Evolutionary conservation across 1,139 yeast species (phyloP).

Genomic region (Magnusiomyces suaveolens): DNA sequence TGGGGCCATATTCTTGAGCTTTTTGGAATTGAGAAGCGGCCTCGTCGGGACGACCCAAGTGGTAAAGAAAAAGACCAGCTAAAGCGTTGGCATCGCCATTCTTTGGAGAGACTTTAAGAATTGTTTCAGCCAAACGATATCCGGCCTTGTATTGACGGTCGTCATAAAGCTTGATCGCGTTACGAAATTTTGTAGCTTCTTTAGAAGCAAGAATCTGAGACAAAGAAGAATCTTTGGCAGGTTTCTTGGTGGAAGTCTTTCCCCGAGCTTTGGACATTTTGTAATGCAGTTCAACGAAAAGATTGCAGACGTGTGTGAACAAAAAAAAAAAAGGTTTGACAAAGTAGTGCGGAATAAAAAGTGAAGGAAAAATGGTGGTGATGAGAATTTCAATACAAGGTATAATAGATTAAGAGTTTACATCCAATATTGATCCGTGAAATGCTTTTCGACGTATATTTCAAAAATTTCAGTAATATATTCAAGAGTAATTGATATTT

Average conservation of each 20-base stretch:
- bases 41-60: slow-evolving; percentile 47
- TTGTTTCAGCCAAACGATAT: slow-evolving; percentile 61
- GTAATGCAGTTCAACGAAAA: neutral
- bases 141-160: slow-evolving; percentile 80
- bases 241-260: neutral
- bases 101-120: slow-evolving; percentile 63
- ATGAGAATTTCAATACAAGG: neutral
- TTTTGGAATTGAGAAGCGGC: slow-evolving; percentile 53
- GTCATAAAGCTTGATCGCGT: slow-evolving; percentile 77
- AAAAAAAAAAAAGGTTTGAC: neutral
- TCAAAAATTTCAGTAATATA: too few species aligned
- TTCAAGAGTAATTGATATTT: neutral
- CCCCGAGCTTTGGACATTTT: neutral
- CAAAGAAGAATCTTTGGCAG: neutral
- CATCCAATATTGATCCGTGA: neutral
- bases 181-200: slow-evolving; percentile 64
- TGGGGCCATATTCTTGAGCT: slow-evolving; percentile 48
- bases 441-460: too few species aligned
- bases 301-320: neutral
- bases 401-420: neutral
- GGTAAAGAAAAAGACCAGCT: slow-evolving; percentile 63
- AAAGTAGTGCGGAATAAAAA: neutral
- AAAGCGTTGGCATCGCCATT: slow-evolving; percentile 80
- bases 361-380: neutral
- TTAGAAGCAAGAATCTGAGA: slow-evolving; percentile 29